Conservation (phyloP, 1,284 basidiomycete genomes). For the Ceratobasidium sp. region DNA sequence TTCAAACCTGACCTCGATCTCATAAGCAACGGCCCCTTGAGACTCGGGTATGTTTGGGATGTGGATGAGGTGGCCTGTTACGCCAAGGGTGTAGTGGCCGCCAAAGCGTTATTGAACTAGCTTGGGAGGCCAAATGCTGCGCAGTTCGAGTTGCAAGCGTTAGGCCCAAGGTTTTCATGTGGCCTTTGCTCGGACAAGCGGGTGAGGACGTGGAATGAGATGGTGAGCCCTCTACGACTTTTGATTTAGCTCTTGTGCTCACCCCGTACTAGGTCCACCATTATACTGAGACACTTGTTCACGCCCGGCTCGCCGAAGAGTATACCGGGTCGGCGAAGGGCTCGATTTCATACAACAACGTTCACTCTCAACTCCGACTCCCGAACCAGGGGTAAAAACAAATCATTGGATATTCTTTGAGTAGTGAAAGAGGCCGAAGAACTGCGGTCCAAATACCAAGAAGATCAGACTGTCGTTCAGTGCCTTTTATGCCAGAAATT, state of each 20-base stretch:
- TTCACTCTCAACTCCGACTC: not conserved
- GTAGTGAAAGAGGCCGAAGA: not conserved
- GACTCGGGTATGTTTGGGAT: not conserved
- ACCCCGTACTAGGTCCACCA: slow-evolving; percentile 1
- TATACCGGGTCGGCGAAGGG: not conserved
- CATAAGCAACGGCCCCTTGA: not conserved
- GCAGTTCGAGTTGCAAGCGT: slow-evolving; percentile 10
- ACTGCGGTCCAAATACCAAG: not conserved
- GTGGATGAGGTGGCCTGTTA: not conserved
- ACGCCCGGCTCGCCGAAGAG: not conserved
- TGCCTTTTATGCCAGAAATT: not conserved
- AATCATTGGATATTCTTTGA: not conserved
- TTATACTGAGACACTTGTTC: not conserved
- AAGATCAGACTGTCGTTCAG: not conserved
- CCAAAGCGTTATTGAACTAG: not conserved
- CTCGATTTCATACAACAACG: not conserved
- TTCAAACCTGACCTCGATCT: too few species aligned
- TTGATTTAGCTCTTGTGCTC: not conserved
- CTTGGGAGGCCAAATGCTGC: slow-evolving; percentile 9
- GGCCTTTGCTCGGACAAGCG: slow-evolving; percentile 4
- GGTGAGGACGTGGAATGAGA: slow-evolving; percentile 6
- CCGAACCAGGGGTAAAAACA: not conserved
- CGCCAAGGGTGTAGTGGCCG: not conserved
- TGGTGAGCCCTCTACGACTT: not conserved
- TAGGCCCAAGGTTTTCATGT: slow-evolving; percentile 11